These are phyloP conservation scores for Podaxis pistillaris DNA, from an alignment of 768 basidiomycete genomes.

Conservation along the genomic window DNA sequence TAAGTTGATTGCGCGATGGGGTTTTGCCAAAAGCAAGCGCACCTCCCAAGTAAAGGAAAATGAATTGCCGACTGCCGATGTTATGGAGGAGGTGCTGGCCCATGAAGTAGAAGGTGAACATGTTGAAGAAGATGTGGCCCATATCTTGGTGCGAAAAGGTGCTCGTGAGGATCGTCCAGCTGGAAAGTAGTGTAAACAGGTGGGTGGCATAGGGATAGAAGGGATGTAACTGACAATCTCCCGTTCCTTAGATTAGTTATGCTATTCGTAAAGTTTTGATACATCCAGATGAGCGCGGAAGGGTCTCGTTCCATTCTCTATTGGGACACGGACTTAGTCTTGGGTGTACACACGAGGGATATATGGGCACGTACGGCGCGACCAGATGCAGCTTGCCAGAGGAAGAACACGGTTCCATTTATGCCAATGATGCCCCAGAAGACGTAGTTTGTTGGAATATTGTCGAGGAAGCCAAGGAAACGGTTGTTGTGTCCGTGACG, in stretches of 20 bases:
- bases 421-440: conserved; percentile 64
- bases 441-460: conserved; percentile 49
- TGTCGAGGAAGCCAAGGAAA: conserved; percentile 43
- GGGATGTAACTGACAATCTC: conserved; percentile 52
- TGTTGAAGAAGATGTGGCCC: conserved; percentile 72
- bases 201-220: neutral
- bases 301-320: conserved; percentile 41
- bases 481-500: conserved; percentile 1
- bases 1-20: neutral
- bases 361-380: conserved; percentile 22
- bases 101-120: conserved; percentile 78
- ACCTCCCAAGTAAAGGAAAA: conserved; percentile 76
- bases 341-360: neutral
- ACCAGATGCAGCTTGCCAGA: conserved; percentile 49
- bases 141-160: conserved; percentile 67
- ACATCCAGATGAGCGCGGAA: conserved; percentile 45
- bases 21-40: conserved; percentile 21
- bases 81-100: conserved; percentile 59
- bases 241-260: conserved; percentile 60
- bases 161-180: conserved; percentile 74
- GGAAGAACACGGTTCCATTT: conserved; percentile 60
- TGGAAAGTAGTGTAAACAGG: conserved; percentile 25
- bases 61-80: conserved; percentile 65
- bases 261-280: conserved; percentile 60
- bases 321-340: neutral